Evolutionary conservation across 1,284 basidiomycete genomes (phyloP).

Genomic region (Sanghuangporus baumii): DNA sequence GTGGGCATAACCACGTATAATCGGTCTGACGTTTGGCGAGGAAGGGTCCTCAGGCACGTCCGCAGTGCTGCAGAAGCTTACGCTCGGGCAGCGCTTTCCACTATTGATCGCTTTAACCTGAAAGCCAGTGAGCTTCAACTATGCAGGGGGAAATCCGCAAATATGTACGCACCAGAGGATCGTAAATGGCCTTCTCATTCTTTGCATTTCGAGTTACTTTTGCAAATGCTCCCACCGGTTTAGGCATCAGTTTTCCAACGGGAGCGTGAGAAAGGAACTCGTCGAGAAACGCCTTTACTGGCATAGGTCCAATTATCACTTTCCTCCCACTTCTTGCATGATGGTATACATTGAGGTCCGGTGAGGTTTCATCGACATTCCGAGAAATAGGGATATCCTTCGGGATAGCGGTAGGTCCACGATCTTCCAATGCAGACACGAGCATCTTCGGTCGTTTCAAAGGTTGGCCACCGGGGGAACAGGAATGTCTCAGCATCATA

Average conservation of each 20-base stretch:
- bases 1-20: not conserved
- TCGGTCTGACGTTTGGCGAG: not conserved
- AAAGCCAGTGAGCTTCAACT: not conserved
- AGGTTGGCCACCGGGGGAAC: too few relatives aligned
- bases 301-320: not conserved
- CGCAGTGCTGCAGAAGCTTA: not conserved
- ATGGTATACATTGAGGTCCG: too few relatives aligned
- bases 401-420: too few relatives aligned
- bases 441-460: too few relatives aligned
- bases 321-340: too few relatives aligned
- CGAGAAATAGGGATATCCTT: too few relatives aligned
- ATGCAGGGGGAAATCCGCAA: not conserved
- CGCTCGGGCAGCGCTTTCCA: not conserved
- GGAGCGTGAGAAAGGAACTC: not conserved
- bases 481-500: too few relatives aligned
- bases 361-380: too few relatives aligned
- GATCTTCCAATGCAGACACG: too few relatives aligned
- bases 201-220: not conserved
- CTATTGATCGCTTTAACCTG: not conserved
- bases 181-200: not conserved
- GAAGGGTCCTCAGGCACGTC: not conserved
- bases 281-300: not conserved
- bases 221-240: not conserved
- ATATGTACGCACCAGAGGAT: not conserved
- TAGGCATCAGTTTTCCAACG: not conserved